Conservation (phyloP, 2,329 filamentous ascomycete genomes). For the Raffaelea albimanens region DNA sequence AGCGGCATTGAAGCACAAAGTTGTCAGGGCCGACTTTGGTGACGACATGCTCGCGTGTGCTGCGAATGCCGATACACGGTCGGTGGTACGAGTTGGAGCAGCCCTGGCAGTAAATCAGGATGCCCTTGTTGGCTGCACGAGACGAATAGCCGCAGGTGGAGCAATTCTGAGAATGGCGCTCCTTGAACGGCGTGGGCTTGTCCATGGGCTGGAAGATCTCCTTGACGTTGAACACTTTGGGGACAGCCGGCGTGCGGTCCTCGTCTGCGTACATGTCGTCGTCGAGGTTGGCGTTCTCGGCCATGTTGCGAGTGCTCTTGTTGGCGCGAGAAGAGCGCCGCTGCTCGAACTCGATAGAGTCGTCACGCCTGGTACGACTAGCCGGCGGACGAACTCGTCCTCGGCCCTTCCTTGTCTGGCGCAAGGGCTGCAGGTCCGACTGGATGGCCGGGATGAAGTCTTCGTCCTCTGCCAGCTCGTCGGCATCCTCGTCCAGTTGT, state of each 20-base stretch:
- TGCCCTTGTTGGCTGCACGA: conserved; percentile 49
- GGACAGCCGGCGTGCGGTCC: conserved; percentile 30
- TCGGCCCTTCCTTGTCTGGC: conserved; percentile 7
- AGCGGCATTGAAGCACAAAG: conserved; percentile 85
- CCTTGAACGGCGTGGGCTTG: conserved; percentile 53
- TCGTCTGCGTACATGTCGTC: conserved; percentile 48
- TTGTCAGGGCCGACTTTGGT: conserved; percentile 70
- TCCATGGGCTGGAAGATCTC: conserved; percentile 62
- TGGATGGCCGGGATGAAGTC: conserved; percentile 18
- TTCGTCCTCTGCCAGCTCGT: conserved; percentile 16
- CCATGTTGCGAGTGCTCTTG: conserved; percentile 33
- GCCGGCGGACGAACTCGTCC: not conserved
- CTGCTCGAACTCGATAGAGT: conserved; percentile 41
- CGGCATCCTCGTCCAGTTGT: conserved; percentile 21
- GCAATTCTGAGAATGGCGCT: conserved; percentile 61
- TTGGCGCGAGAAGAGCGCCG: conserved; percentile 40
- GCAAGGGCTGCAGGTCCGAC: conserved; percentile 16
- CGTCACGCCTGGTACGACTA: conserved; percentile 8
- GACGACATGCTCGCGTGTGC: conserved; percentile 71
- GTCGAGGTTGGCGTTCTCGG: conserved; percentile 45
- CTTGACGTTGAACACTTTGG: conserved; percentile 54
- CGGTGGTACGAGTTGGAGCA: conserved; percentile 81
- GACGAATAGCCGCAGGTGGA: conserved; percentile 56
- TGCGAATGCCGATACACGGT: conserved; percentile 66
- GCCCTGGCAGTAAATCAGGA: conserved; percentile 80